Evolutionary conservation across 352 stramenopile species (phyloP).

Genomic region (Aphanomyces invadans): DNA sequence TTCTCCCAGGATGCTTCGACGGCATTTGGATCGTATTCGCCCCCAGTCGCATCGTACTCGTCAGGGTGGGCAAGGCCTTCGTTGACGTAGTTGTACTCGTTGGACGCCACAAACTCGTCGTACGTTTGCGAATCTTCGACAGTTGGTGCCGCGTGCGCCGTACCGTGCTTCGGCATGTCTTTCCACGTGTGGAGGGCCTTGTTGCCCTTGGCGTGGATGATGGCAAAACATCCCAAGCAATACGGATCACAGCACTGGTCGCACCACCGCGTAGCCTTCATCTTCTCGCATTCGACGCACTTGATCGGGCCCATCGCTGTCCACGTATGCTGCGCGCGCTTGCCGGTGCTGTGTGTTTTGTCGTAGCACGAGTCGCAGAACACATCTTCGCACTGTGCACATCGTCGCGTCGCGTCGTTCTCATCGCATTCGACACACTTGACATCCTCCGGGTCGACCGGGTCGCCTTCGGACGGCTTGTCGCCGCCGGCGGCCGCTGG

Average conservation of each 20-base stretch:
- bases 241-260: constrained; percentile 68
- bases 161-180: constrained; percentile 47
- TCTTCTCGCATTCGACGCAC: constrained; percentile 82
- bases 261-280: constrained; percentile 73
- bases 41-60: constrained; percentile 19
- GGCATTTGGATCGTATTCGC: neutral
- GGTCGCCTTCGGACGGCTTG: constrained; percentile 27
- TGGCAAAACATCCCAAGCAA: constrained; percentile 70
- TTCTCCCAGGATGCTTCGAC: neutral
- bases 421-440: constrained; percentile 76
- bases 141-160: too few relatives aligned
- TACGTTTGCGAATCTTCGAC: constrained; percentile 67
- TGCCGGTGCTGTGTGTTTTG: constrained; percentile 57
- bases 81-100: constrained; percentile 71
- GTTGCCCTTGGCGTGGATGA: constrained; percentile 78
- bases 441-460: constrained; percentile 52
- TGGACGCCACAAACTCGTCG: constrained; percentile 62
- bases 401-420: constrained; percentile 53
- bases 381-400: constrained; percentile 64
- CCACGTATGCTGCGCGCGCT: constrained; percentile 71
- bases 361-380: constrained; percentile 74
- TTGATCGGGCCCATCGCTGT: constrained; percentile 58
- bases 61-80: constrained; percentile 30
- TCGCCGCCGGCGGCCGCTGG: constrained; percentile 19
- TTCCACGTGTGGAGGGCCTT: constrained; percentile 63